Evolutionary conservation across 2,329 filamentous ascomycete species (phyloP).

Genomic region (Cytospora piceae): DNA sequence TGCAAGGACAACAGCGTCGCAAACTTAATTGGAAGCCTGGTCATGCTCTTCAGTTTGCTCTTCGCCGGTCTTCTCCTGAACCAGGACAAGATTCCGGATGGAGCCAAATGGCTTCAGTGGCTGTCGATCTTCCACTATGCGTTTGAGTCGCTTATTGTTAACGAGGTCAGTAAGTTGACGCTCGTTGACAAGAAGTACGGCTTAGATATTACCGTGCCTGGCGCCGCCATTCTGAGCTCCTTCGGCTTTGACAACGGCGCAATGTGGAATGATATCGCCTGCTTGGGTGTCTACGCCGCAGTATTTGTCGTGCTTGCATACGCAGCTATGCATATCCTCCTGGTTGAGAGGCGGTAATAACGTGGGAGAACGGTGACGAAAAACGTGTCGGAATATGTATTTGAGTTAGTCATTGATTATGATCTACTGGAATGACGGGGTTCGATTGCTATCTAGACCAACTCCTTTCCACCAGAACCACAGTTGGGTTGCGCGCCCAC

Average conservation of each 20-base stretch:
- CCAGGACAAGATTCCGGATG: constrained; percentile 85
- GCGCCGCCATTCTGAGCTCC: constrained; percentile 88
- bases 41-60: constrained; percentile 96
- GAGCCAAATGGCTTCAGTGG: constrained; percentile 87
- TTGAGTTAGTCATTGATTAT: constrained; percentile 8
- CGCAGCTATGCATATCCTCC: constrained; percentile 86
- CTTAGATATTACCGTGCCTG: constrained; percentile 93
- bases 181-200: constrained; percentile 95
- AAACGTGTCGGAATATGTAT: constrained; percentile 7
- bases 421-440: neutral
- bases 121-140: constrained; percentile 98
- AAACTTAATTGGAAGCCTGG: constrained; percentile 88
- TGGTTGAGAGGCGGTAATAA: constrained; percentile 80
- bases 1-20: constrained; percentile 91
- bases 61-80: constrained; percentile 95
- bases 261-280: constrained; percentile 82
- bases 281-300: constrained; percentile 79
- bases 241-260: constrained; percentile 92
- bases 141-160: constrained; percentile 95
- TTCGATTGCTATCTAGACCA: constrained; percentile 24
- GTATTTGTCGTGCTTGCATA: constrained; percentile 89
- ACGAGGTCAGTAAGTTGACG: constrained; percentile 89
- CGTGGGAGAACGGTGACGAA: neutral
- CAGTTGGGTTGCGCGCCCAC: neutral
- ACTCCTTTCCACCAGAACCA: constrained; percentile 9